phyloP scores from a whole-genome alignment of 2,329 filamentous ascomycete genomes.

The Macrophomina phaseolina region DNA sequence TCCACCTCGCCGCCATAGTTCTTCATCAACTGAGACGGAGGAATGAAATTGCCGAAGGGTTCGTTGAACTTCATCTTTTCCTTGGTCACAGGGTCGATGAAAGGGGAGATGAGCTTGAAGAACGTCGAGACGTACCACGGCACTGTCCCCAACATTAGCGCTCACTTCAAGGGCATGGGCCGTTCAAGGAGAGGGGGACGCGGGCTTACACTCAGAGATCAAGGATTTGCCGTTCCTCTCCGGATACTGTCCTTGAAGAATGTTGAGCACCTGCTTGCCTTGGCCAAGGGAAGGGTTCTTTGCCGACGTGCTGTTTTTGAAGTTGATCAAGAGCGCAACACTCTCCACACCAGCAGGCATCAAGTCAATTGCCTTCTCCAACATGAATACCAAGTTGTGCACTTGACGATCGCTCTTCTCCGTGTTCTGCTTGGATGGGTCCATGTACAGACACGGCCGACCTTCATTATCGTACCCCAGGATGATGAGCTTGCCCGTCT shows the following conservation, averaged over 20 bases:
- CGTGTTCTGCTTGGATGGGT: conserved; percentile 91
- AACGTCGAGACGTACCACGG: conserved; percentile 92
- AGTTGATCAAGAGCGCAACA: conserved; percentile 87
- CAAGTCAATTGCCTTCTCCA: conserved; percentile 86
- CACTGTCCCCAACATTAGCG: conserved; percentile 57
- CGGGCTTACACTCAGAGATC: conserved; percentile 78
- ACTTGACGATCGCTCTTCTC: conserved; percentile 84
- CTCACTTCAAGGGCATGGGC: not conserved
- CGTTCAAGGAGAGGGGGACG: not conserved
- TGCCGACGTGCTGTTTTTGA: conserved; percentile 77
- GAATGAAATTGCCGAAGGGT: conserved; percentile 82
- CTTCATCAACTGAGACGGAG: conserved; percentile 80
- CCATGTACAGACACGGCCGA: conserved; percentile 89
- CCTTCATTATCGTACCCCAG: conserved; percentile 85
- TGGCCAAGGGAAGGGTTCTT: conserved; percentile 78
- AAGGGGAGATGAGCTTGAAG: conserved; percentile 94
- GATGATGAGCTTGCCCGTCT: conserved; percentile 93
- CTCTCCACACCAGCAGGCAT: conserved; percentile 88
- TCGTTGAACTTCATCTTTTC: conserved; percentile 99
- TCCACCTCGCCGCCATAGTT: conserved; percentile 78
- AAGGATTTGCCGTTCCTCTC: conserved; percentile 88
- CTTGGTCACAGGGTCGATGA: conserved; percentile 92
- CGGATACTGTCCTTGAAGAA: conserved; percentile 94
- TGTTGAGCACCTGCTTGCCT: conserved; percentile 82
- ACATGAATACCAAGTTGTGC: conserved; percentile 94